Evolutionary conservation across 495 filamentous ascomycete genomes (phyloP), one percentile per base, ranked within the genome.

Genomic region (Podospora pseudocomata): DNA sequence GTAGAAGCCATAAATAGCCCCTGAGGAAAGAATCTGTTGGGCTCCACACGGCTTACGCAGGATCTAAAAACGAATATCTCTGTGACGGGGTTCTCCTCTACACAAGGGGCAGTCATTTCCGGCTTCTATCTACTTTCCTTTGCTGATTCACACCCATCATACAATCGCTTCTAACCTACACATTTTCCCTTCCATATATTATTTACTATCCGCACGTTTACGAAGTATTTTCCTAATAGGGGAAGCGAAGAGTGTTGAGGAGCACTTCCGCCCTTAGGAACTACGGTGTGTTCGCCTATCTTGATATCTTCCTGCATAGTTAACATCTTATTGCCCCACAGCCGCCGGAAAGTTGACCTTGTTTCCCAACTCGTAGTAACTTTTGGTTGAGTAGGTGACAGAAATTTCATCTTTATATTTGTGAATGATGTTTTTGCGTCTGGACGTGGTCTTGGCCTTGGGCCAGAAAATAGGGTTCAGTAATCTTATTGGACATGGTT

Each of bases 21-120:
- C 2, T 16, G 58, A 60, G 58, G 19, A 30, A 60, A 60, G 58
- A 60, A 60, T 60, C 26, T 60, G 58, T 60, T 60, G 16, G 58
- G n/a, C 58, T 60, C 58, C 16, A 60, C 27, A 60, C 58, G 58
- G 58, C 26, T 26, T 32, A 60, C 19, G 19, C 26, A 60, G 26
- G 58, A 60, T 16, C 19, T 28, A 60, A 20, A 32, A 26, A 32
- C 58, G 26, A 16, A 60, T 16, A 23, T 60, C 19, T 60, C 27
- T 60, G 16, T 9, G 58, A 60, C 26, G 16, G 20, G 58, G 58
- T 20, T 60, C 27, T 60, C 58, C 27, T 60, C 26, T 60, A 60
- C 27, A 60, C 32, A 60, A 60, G 58, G 19, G 26, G 4, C 58
- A 60, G 58, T 9, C 19, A 60, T 60, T 60, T 60, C 58, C 27